Base-by-base conservation (phyloP, 1,284 basidiomycete genomes). In the Cryptococcus deneoformans region DNA sequence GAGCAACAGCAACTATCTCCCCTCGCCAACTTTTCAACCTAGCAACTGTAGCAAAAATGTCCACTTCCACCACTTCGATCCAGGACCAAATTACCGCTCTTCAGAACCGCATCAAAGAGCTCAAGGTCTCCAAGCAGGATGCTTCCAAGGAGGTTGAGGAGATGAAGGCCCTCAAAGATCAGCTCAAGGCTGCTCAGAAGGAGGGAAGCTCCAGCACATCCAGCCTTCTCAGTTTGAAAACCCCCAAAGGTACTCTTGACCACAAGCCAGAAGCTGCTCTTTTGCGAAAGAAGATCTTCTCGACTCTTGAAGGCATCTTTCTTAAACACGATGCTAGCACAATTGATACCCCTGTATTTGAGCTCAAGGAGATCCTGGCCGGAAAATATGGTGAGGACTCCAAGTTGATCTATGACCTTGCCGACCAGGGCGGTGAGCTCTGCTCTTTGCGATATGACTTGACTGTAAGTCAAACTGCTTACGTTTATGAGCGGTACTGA, bases 341-440 rank as follows among this genome's bases (percentile, higher is more conserved):
- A 61, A 91, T 99, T 61, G 95, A 99, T 78, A 99, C 95, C 1
- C 95, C 95, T 57, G 93, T 98, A 16, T 98, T 99, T 70, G 95
- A 99, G 80, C 87, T 95, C 62, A 94, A 93, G 76, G 95, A 99
- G 72, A 88, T 99, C 62, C 81, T 98, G 48, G 85, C 91, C 0
- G 95, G 92, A 63, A 99, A 98, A 80, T 97, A 97, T 68, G 93
- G 92, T 57, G 96, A 99, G 79, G 95, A 99, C 77, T 86, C 88
- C 50, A 99, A 99, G 79, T 87, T 99, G 69, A 99, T 99, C 68
- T 99, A 97, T 77, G 95, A 99, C 78, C 83, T 99, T 53, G 87
- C 89, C 82, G 96, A 99, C 78, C 96, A 99, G 77, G 96, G 95
- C n/a, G 95, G 96, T 29, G 96, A 99, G 78, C 85, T 98, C 68